Conservation (phyloP, 257 asterid species). For the Gardenia jasminoides region DNA sequence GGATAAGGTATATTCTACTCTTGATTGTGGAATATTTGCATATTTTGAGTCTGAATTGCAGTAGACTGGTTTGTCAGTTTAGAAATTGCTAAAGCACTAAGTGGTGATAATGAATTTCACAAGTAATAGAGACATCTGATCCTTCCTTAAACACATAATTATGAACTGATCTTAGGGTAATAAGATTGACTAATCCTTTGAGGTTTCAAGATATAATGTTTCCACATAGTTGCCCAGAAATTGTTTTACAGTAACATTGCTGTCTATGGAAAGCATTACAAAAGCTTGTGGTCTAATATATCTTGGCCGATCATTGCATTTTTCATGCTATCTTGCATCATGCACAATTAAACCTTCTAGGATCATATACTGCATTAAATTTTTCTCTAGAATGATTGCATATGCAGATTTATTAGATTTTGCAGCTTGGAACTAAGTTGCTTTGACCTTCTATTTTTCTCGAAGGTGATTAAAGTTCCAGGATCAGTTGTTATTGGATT, state of each 20-base stretch:
- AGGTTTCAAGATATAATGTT: neutral
- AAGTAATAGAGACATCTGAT: neutral
- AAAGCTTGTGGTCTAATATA: neutral
- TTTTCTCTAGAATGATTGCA: neutral
- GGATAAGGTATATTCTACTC: constrained; percentile 69
- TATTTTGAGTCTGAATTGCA: neutral
- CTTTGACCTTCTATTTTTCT: neutral
- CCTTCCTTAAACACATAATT: neutral
- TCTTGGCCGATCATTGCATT: neutral
- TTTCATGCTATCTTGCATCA: neutral
- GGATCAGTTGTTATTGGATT: neutral
- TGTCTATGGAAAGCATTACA: neutral
- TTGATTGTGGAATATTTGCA: neutral
- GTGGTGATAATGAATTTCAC: neutral
- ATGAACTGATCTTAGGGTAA: neutral
- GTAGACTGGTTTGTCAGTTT: neutral
- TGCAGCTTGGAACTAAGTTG: neutral
- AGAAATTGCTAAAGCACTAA: neutral
- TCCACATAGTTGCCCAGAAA: neutral
- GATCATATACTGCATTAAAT: no score
- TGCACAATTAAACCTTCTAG: neutral
- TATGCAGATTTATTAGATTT: neutral
- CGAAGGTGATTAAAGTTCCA: neutral
- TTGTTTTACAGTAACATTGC: neutral
- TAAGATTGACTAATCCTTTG: neutral